Base-by-base conservation (phyloP, 768 basidiomycete species). In the Mycena alexandri region DNA sequence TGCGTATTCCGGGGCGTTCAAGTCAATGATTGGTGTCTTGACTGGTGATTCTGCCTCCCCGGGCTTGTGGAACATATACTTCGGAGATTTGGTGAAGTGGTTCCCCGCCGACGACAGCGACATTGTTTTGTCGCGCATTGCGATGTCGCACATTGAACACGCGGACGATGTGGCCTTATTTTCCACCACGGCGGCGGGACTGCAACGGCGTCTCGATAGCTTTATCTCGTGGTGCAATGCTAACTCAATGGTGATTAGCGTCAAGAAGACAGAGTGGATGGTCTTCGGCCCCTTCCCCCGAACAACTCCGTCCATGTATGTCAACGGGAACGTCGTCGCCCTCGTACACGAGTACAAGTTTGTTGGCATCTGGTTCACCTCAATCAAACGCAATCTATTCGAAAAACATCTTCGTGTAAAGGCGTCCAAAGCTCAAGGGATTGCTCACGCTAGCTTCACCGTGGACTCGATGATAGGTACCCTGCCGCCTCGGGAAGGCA, bases 11-110 rank as follows among this genome's bases (percentile, higher is more conserved):
- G 58, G 60, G 10, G 25, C 59, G 4, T 77, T 77, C 66, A 46
- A 59, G 29, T 74, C 75, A 0, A 38, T 53, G 10, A 74, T 76
- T 36, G 76, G 77, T 6, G 64, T 78, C 0, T 58, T 78, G 19
- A 77, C 71, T 9, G 76, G 77, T 2, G 77, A 78, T 59, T 72
- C 75, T 16, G 71, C 71, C 3, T 78, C 75, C 4, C 75, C 76
- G 7, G 67, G 64, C 3, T 65, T 77, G 6, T 78, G 75, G 74
- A 76, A 68, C 29, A 43, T 77, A 12, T 78, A 72, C 65, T 63
- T 77, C 42, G 65, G 73, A 0, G 76, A 75, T 63, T 44, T 75
- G 13, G 42, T 52, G 5, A 22, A 34, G 22, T 42, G 36, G 21
- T 47, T 76, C 12, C 51, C 50, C 0, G 14, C 41, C 12, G 65